phyloP scores from a whole-genome alignment of 768 basidiomycete genomes.

The Sporobolomyces phaffii region DNA sequence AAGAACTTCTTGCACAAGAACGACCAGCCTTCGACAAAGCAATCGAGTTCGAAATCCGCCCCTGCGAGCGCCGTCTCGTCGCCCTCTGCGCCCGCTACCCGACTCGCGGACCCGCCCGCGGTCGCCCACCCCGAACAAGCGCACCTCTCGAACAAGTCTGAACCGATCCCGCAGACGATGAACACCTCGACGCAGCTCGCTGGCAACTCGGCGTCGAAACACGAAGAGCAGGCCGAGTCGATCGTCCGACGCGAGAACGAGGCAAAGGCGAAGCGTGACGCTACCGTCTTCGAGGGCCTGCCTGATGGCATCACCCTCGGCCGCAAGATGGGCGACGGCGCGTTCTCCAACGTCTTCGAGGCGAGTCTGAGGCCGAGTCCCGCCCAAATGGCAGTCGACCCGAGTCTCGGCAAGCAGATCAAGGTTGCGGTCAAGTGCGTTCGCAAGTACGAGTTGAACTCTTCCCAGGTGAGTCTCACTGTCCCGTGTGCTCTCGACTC shows the following conservation, averaged over 20 bases:
- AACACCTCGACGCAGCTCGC: not conserved
- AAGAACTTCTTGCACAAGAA: slow-evolving; percentile 28
- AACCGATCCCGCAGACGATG: not conserved
- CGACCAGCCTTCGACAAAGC: not conserved
- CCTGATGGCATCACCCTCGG: slow-evolving; percentile 37
- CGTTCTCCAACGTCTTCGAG: slow-evolving; percentile 98
- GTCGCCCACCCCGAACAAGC: slow-evolving; percentile 16
- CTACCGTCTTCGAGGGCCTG: slow-evolving; percentile 22
- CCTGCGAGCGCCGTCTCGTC: not conserved
- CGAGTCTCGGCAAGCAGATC: slow-evolving; percentile 65
- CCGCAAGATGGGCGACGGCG: slow-evolving; percentile 58
- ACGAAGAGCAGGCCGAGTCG: slow-evolving; percentile 28
- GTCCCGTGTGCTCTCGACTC: not conserved
- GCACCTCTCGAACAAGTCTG: slow-evolving; percentile 9
- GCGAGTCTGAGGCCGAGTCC: slow-evolving; percentile 49
- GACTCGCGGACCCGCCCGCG: not conserved
- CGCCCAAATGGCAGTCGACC: slow-evolving; percentile 53
- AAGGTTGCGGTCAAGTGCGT: slow-evolving; percentile 74
- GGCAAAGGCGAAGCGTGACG: slow-evolving; percentile 23
- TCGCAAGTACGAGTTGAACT: slow-evolving; percentile 83
- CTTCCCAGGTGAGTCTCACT: slow-evolving; percentile 71
- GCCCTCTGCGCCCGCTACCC: not conserved
- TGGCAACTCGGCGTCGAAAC: not conserved
- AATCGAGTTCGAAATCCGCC: not conserved
- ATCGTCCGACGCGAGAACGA: slow-evolving; percentile 28